Base-by-base conservation (phyloP, 768 basidiomycete genomes). In the Clitopilus passeckerianus region DNA sequence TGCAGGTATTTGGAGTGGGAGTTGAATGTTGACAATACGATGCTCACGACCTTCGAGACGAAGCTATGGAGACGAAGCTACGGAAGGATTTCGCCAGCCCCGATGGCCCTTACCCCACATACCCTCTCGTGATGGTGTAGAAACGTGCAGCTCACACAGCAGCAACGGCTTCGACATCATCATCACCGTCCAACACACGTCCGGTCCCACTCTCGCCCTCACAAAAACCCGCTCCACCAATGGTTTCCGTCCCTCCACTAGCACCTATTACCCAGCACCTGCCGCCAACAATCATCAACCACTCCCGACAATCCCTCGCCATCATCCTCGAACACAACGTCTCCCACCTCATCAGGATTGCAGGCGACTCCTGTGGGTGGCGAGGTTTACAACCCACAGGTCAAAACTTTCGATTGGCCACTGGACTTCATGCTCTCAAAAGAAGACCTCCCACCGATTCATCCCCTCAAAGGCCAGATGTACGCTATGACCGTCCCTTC, bases 1-100 rank as follows among this genome's bases (percentile, higher is more conserved):
- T 93, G 82, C 67, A 78, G 84, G 15, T 98, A 98, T 68, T 77
- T 99, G 46, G 95, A 95, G 70, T 98, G 94, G 95, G 89, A 91
- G 67, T 77, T 92, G 6, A 90, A 86, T 44, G 87, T 91, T 56
- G 89, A 91, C 56, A 82, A 86, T 0, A 67, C 76, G 0, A 85
- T 85, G 0, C 74, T 92, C 0, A 62, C 66, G 3, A 84, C 81
- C 35, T 91, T 91, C 66, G 86, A 90, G 65, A 66, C 67, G n/a
- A n/a, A n/a, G n/a, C n/a, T n/a, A n/a, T n/a, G n/a, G n/a, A n/a
- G n/a, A n/a, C n/a, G 0, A 81, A 81, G 67, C 82, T 90, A 0
- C 76, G 77, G 34, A 75, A 76, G 9, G 90, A 92, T 58, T 91
- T 90, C 61, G 58, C 67, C 15, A 70, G 72, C 14, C 66, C 81